phyloP scores from a whole-genome alignment of 2,329 filamentous ascomycete species.

The Didymella arachidicola region DNA sequence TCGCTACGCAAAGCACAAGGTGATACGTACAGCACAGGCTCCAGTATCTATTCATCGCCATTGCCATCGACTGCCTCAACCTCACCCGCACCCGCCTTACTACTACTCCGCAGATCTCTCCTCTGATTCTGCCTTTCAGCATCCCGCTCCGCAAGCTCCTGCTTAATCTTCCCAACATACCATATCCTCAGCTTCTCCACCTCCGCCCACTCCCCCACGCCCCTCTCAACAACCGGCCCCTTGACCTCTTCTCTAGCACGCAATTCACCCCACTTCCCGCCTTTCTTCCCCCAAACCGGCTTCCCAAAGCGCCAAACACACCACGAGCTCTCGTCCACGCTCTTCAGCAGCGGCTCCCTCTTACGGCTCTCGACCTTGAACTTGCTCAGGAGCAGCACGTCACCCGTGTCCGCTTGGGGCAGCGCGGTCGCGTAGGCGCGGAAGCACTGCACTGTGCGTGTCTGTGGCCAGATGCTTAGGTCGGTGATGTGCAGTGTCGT shows the following conservation, averaged over 20 bases:
- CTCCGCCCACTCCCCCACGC: conserved; percentile 54
- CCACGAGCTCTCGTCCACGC: conserved; percentile 56
- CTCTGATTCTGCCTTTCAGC: background rate
- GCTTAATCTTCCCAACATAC: conserved; percentile 41
- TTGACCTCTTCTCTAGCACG: conserved; percentile 53
- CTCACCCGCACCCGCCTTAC: background rate
- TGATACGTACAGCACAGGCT: background rate
- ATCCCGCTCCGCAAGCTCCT: conserved; percentile 28
- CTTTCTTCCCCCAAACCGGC: conserved; percentile 39
- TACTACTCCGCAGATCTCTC: conserved; percentile 13
- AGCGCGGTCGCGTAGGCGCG: conserved; percentile 54
- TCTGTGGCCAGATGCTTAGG: conserved; percentile 36
- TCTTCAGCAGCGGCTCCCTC: conserved; percentile 47
- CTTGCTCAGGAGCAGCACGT: conserved; percentile 54
- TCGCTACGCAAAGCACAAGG: background rate
- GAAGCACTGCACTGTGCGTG: conserved; percentile 53
- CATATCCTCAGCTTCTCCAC: conserved; percentile 52
- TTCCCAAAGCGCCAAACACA: conserved; percentile 56
- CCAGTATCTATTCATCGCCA: background rate
- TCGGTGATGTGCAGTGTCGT: conserved; percentile 55
- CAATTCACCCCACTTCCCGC: conserved; percentile 39
- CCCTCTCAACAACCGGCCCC: conserved; percentile 57
- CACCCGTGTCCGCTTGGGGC: conserved; percentile 52
- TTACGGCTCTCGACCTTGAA: conserved; percentile 55
- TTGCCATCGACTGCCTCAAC: background rate